Evolutionary conservation across 2,329 filamentous ascomycete genomes (phyloP).

Genomic region (Alternaria dauci): DNA sequence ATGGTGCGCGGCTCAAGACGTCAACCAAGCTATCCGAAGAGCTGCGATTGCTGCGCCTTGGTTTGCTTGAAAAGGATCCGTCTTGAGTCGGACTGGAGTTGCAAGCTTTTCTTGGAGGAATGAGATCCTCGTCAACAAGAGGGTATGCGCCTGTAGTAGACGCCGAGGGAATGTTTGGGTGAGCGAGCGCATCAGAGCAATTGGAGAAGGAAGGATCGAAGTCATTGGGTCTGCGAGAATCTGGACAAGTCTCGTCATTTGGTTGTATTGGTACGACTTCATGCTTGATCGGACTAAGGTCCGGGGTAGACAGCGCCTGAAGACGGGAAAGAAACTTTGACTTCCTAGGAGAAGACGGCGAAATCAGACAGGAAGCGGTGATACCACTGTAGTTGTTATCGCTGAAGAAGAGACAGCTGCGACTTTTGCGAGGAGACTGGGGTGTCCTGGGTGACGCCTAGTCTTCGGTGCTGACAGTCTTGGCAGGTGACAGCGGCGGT

Average conservation of each 20-base stretch:
- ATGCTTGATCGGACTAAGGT: conserved; percentile 18
- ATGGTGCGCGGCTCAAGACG: conserved; percentile 1
- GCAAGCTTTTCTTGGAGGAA: not conserved
- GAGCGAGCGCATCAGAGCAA: conserved; percentile 13
- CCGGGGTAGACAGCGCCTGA: conserved; percentile 25
- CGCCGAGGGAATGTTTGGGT: conserved; percentile 21
- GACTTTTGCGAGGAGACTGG: conserved; percentile 41
- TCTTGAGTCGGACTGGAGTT: not conserved
- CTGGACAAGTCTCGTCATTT: conserved; percentile 23
- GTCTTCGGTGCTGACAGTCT: conserved; percentile 44
- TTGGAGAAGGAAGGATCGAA: conserved; percentile 1
- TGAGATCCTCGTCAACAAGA: not conserved
- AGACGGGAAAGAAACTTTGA: conserved; percentile 23
- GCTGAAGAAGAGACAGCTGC: conserved; percentile 37
- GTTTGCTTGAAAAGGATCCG: not conserved
- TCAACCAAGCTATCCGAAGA: conserved; percentile 18
- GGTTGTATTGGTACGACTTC: conserved; percentile 7
- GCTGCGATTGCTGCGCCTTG: conserved; percentile 9
- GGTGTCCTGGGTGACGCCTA: conserved; percentile 45
- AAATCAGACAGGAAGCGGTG: conserved; percentile 19
- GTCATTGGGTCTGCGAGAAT: conserved; percentile 6
- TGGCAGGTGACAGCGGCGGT: conserved; percentile 47
- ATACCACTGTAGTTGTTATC: conserved; percentile 18
- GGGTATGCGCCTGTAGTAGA: not conserved
- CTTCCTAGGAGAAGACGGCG: conserved; percentile 39